These are phyloP conservation scores for Cinchona pubescens DNA, from an alignment of 257 asterid genomes.

Conservation along the genomic window DNA sequence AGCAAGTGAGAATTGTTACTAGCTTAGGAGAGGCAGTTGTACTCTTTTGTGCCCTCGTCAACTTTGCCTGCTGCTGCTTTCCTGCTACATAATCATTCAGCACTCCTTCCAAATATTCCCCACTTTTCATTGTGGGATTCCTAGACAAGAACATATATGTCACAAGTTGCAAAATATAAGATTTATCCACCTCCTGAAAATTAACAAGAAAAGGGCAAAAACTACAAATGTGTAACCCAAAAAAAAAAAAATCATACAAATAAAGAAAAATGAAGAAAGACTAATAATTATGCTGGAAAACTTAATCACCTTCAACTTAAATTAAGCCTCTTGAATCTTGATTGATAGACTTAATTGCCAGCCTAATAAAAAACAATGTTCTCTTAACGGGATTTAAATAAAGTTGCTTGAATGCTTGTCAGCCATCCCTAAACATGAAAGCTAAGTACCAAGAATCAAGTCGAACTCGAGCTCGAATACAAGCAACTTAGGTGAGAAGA, in stretches of 20 bases:
- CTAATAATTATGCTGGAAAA: neutral
- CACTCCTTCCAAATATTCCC: conserved; percentile 79
- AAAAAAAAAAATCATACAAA: neutral
- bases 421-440: neutral
- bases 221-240: neutral
- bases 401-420: no score
- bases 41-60: conserved; percentile 37
- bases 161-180: neutral
- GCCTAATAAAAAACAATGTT: no score
- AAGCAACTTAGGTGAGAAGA: no score
- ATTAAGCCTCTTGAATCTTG: no score
- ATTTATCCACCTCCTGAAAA: conserved; percentile 1
- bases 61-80: conserved; percentile 25
- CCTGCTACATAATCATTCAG: conserved; percentile 66
- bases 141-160: conserved; percentile 53
- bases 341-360: no score
- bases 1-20: conserved; percentile 62
- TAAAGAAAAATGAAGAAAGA: neutral
- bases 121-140: conserved; percentile 41
- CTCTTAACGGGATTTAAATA: no score
- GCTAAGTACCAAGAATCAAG: no score
- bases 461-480: no score
- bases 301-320: no score
- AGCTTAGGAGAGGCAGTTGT: conserved; percentile 40
- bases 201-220: no score